A percentile compares a stretch with the other conserved stretches of the same genome.
phyloP scores from a whole-genome alignment of 148 eudicot genomes.

The Vaccinium corymbosum region DNA sequence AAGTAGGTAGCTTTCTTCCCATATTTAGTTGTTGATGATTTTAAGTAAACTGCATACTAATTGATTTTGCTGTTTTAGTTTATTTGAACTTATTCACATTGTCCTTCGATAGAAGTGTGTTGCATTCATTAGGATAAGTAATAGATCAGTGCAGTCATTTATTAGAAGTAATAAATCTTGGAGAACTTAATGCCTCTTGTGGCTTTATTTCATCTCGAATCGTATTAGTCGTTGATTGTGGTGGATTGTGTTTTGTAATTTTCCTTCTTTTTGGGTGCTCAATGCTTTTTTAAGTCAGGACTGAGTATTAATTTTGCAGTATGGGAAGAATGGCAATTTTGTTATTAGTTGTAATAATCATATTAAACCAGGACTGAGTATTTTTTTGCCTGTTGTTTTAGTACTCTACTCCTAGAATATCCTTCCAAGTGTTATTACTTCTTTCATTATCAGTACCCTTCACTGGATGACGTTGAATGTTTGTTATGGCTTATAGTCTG shows the following conservation, averaged over 20 bases:
- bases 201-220: not conserved
- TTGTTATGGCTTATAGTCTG: not conserved
- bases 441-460: not conserved
- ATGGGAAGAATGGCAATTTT: not conserved
- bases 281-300: not conserved
- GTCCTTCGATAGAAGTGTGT: not conserved
- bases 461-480: not conserved
- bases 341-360: not conserved
- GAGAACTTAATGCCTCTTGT: not conserved
- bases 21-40: not conserved
- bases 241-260: not conserved
- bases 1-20: constrained; percentile 23
- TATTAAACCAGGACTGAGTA: not conserved
- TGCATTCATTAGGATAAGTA: not conserved
- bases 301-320: too few species aligned
- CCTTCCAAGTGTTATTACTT: not conserved
- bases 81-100: not conserved
- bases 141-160: not conserved
- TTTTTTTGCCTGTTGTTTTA: not conserved
- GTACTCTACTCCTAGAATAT: not conserved
- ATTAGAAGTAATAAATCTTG: not conserved
- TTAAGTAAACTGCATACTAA: not conserved
- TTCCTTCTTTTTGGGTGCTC: not conserved
- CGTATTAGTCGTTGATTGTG: not conserved
- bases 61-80: constrained; percentile 3